Evolutionary conservation across 495 filamentous ascomycete genomes (phyloP).

Genomic region (Hypomontagnella submonticulosa): DNA sequence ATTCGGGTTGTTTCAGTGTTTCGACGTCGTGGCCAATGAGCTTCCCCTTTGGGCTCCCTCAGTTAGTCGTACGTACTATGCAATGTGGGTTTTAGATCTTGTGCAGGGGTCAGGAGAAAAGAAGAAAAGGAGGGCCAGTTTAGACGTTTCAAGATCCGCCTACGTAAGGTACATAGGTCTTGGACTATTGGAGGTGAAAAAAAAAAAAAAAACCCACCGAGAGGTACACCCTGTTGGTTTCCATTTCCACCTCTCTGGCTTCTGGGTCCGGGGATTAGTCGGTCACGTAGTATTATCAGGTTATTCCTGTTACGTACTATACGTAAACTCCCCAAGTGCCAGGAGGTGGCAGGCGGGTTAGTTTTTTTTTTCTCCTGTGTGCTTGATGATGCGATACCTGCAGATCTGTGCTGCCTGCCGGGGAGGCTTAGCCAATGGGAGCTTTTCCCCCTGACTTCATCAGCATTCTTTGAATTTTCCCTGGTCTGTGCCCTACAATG

Average conservation of each 20-base stretch:
- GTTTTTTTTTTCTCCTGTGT: slow-evolving; percentile 14
- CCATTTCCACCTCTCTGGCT: background rate
- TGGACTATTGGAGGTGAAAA: too few species aligned
- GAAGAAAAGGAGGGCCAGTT: background rate
- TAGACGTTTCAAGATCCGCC: slow-evolving; percentile 39
- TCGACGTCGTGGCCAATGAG: slow-evolving; percentile 35
- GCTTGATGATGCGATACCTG: slow-evolving; percentile 36
- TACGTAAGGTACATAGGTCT: slow-evolving; percentile 29
- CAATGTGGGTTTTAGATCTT: slow-evolving; percentile 27
- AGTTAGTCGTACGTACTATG: slow-evolving; percentile 5
- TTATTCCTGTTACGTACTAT: slow-evolving; percentile 13
- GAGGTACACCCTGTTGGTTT: slow-evolving; percentile 13
- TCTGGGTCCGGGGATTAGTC: slow-evolving; percentile 17
- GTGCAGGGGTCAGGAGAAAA: slow-evolving; percentile 33
- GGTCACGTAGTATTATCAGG: slow-evolving; percentile 14
- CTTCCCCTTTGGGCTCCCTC: slow-evolving; percentile 22
- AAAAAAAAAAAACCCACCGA: slow-evolving; percentile 27
- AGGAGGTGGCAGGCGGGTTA: slow-evolving; percentile 6
- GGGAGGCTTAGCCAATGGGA: slow-evolving; percentile 23
- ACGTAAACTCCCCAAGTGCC: slow-evolving; percentile 13
- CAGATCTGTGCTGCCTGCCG: slow-evolving; percentile 31
- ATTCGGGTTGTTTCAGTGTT: slow-evolving; percentile 43
- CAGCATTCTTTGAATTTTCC: slow-evolving; percentile 12
- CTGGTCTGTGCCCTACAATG: slow-evolving; percentile 14
- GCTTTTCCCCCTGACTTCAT: slow-evolving; percentile 25